Evolutionary conservation across 257 asterid genomes (phyloP), one percentile per base, ranked within the genome.

Genomic region (Eucommia ulmoides): DNA sequence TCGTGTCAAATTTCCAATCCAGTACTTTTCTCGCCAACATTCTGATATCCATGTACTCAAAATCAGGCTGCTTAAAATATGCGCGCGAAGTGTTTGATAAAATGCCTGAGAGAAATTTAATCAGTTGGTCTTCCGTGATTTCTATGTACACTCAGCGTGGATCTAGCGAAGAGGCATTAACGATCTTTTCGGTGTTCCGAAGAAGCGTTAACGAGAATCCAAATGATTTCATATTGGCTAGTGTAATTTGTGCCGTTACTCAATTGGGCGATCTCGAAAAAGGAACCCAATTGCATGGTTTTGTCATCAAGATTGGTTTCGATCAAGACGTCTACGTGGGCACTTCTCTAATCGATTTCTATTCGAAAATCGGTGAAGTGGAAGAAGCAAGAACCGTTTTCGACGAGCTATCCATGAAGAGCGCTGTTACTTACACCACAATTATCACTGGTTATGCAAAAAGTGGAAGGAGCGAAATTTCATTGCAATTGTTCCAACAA

Each of bases 101-200:
- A 72, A 69, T 76, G 83, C 24, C 77, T 45, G 59, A 63, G 10
- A 63, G 73, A 51, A 74, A 65, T 50, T 62, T 69, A 48, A 66
- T 73, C 26, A 59, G 80, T 63, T 76, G 74, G 77, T 69, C 77
- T 51, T 63, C 83, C n/a, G 52, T 72, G 56, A 72, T 72, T 53
- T 63, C 77, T 20, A 62, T 51, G 23, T 68, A 53, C 41, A 23
- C 45, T 24, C 72, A 50, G 49, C 47, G 48, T 33, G 83, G 72
- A 45, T 22, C 17, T 49, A 2, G 55, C 15, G 62, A 53, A 11
- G 77, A 63, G 22, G 72, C 77, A 2, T 54, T 76, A 5, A 7
- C 18, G 58, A 24, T 69, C 44, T 76, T 76, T 51, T 3, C 22
- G 47, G 73, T 65, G 23, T 66, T 72, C 17, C 49, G 55, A 24